Evolutionary conservation across 441 rosid genomes (phyloP), one percentile per base, ranked within the genome.

Genomic region (Bruguiera hainesii): DNA sequence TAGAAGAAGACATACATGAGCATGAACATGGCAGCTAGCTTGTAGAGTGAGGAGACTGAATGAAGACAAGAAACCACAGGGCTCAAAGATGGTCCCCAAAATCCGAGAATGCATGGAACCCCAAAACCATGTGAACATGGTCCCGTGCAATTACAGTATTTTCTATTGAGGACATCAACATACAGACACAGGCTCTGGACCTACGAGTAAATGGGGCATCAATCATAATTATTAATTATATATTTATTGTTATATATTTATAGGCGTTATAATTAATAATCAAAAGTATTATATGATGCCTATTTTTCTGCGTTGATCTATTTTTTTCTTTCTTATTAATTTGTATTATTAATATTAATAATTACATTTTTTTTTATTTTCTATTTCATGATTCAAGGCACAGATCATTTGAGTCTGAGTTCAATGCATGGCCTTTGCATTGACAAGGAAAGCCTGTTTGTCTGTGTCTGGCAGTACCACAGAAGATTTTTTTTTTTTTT

Each of bases 381-480:
- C 16, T 61, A 7, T 16, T 1, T 0, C 7, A 33, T 26, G 0
- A 23, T 23, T 23, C 23, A 23, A 23, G 23, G 23, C 23, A 23
- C 23, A 23, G 21, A 55, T 33, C 8, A 7, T 31, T 31, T 18
- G 65, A 21, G 78, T 67, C 78, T 23, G 13, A 18, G 65, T 75
- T 75, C 75, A 70, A 30, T 75, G 78, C 46, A 75, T 67, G 78
- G 9, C 65, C 7, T 42, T 64, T 58, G 46, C 65, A 64, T 37
- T 64, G 35, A 4, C 26, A 10, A 3, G 4, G 0, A 39, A 39
- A 39, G 46, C 46, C 46, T 39, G 46, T 10, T 39, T 39, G 15
- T 39, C 46, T 3, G 46, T 11, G 46, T 11, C 46, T 10, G 15
- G 16, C 11, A 15, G 15, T 11, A 39, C 46, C 46, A 39, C 46